Conservation (phyloP, 345 rosid species). For the Eucalyptus paniculata region DNA sequence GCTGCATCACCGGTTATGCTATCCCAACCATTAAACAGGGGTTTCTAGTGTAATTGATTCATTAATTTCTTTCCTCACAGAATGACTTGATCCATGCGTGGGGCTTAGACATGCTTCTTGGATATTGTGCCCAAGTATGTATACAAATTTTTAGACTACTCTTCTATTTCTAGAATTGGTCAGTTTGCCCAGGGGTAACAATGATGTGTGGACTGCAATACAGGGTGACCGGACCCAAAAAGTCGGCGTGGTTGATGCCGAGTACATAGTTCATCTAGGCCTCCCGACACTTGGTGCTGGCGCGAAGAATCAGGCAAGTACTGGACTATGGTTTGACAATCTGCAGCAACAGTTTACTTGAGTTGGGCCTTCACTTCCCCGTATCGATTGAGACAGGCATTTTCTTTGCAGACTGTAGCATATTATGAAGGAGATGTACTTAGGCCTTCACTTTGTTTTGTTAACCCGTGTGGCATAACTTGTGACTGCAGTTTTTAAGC, state of each 20-base stretch:
- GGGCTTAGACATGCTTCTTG: conserved; percentile 86
- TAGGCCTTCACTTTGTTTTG: not conserved
- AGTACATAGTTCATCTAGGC: conserved; percentile 76
- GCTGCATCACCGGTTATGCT: too few relatives aligned
- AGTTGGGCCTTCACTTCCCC: not conserved
- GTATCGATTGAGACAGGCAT: not conserved
- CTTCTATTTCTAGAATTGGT: not conserved
- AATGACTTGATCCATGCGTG: conserved; percentile 92
- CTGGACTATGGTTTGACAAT: not conserved
- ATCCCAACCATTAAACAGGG: not conserved
- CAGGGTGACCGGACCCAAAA: conserved; percentile 87
- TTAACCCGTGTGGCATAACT: not conserved
- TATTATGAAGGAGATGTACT: not conserved
- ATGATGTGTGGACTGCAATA: not conserved
- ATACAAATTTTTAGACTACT: not conserved
- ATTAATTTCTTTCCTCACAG: conserved; percentile 12
- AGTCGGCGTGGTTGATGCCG: conserved; percentile 88
- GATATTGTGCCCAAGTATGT: conserved; percentile 84
- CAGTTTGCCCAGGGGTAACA: not conserved
- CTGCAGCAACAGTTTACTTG: not conserved
- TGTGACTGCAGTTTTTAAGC: not conserved
- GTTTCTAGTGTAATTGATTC: not conserved
- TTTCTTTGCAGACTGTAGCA: not conserved
- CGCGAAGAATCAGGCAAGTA: conserved; percentile 26
- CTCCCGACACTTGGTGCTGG: conserved; percentile 68